phyloP scores from a whole-genome alignment of 179 eudicot genomes.

The Silene coronaria region DNA sequence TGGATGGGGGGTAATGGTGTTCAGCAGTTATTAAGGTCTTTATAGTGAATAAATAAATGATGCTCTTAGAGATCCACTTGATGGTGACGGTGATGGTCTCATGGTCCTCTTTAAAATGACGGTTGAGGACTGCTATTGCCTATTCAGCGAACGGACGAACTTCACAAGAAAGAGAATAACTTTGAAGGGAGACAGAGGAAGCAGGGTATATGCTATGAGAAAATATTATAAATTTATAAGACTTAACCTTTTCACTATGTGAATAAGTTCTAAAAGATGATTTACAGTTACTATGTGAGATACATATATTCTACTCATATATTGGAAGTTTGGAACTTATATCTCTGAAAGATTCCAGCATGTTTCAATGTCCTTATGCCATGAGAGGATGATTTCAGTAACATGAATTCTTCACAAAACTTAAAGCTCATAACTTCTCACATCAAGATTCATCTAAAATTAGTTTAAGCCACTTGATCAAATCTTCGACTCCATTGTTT shows the following conservation, averaged over 20 bases:
- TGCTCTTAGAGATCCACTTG: background rate
- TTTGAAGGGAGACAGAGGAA: background rate
- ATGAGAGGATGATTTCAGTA: background rate
- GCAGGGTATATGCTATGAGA: background rate
- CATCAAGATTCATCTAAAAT: too few relatives aligned
- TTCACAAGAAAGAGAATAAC: background rate
- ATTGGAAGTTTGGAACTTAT: background rate
- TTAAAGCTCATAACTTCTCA: too few relatives aligned
- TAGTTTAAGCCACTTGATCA: background rate
- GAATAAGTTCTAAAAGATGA: background rate
- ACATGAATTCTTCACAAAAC: background rate
- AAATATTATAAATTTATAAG: too few relatives aligned
- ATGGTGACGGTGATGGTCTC: background rate
- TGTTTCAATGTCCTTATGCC: background rate
- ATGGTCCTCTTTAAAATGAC: background rate
- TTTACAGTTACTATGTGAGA: background rate
- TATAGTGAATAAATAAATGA: background rate
- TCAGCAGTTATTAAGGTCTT: background rate
- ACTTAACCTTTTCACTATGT: background rate
- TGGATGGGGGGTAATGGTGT: background rate
- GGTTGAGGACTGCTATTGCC: too few relatives aligned
- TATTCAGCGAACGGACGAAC: too few relatives aligned
- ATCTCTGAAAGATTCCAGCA: background rate
- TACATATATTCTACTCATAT: background rate
- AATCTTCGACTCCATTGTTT: background rate